Base-by-base conservation (phyloP, 2,329 filamentous ascomycete species). In the Sporothrix humicola region DNA sequence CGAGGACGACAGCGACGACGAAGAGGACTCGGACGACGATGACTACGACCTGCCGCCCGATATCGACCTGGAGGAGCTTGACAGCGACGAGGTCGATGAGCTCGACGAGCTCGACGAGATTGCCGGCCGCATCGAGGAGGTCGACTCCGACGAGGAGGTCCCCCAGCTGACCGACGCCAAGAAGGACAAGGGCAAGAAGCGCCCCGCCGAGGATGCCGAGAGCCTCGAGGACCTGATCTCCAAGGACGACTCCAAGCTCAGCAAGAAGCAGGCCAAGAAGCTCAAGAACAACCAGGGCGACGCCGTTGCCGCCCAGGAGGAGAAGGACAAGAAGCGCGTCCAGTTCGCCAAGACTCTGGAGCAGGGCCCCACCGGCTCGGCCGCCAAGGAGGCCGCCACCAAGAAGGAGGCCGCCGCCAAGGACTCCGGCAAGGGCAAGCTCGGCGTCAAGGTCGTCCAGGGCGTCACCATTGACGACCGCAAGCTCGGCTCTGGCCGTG, bases 271-370 rank as follows among this genome's bases (percentile, higher is more conserved):
- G 83, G 89, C 92, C 79, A 98, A 99, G 92, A 98, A 98, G 88
- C 88, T 95, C 77, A 97, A 97, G 91, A 98, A 97, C 88, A 98
- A 98, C 88, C 93, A 97, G 82, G 96, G 95, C 78, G 92, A 98
- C 81, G 91, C 96, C 74, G 89, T 92, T 74, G 84, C 85, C 74
- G 84, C 85, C 61, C 88, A 91, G 78, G 89, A 91, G 78, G 84
- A 88, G 77, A 84, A 88, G 87, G 85, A 87, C 73, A 92, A 93
- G 83, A 98, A 98, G 90, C 98, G 98, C 87, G 96, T 99, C 75
- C 94, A 97, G 83, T 99, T 99, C 82, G 95, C 96, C 81, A 98
- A 98, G 89, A 95, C 98, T 84, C 93, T 99, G 76, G 96, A 98
- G 87, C 94, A 97, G 84, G 96, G 96, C 74, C 96, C 96, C 76